Evolutionary conservation across 352 stramenopile species (phyloP).

Genomic region (Globisporangium irregulare): DNA sequence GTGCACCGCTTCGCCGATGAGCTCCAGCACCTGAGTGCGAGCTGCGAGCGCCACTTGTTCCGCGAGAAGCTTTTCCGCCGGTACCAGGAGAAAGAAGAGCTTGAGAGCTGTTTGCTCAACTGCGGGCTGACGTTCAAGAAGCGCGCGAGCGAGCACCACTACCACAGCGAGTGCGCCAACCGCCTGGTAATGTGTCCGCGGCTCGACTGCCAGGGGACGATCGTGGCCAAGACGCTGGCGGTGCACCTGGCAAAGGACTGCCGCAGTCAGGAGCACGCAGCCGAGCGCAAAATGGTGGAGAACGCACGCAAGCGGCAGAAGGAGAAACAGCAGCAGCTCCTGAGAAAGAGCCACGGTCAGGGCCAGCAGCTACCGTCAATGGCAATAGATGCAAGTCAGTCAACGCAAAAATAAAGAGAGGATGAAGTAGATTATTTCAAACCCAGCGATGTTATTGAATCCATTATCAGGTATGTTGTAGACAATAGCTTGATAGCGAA

Average conservation of each 20-base stretch:
- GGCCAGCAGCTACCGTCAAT: background rate
- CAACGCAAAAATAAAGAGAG: too few relatives aligned
- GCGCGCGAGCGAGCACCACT: constrained; percentile 34
- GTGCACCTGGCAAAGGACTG: constrained; percentile 43
- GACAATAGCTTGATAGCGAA: constrained; percentile 3
- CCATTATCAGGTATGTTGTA: background rate
- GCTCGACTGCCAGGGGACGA: constrained; percentile 43
- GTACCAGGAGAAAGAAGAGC: constrained; percentile 35
- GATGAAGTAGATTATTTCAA: constrained; percentile 24
- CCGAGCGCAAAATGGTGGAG: constrained; percentile 27
- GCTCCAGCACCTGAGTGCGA: constrained; percentile 24
- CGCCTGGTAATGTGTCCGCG: constrained; percentile 48
- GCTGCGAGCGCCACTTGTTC: constrained; percentile 40
- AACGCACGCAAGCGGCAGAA: constrained; percentile 23
- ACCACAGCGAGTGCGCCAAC: constrained; percentile 40
- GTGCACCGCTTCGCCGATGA: constrained; percentile 33
- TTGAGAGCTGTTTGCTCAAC: constrained; percentile 43
- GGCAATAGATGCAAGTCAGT: background rate
- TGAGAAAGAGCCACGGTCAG: background rate
- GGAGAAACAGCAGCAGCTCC: background rate
- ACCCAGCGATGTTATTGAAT: constrained; percentile 22
- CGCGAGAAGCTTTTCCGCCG: constrained; percentile 38
- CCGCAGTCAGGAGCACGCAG: constrained; percentile 25
- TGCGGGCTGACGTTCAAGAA: constrained; percentile 36
- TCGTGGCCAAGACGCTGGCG: constrained; percentile 39